Evolutionary conservation across 176 grass and related monocot genomes (phyloP), one percentile per base, ranked within the genome.

Genomic region (Ensete glaucum): DNA sequence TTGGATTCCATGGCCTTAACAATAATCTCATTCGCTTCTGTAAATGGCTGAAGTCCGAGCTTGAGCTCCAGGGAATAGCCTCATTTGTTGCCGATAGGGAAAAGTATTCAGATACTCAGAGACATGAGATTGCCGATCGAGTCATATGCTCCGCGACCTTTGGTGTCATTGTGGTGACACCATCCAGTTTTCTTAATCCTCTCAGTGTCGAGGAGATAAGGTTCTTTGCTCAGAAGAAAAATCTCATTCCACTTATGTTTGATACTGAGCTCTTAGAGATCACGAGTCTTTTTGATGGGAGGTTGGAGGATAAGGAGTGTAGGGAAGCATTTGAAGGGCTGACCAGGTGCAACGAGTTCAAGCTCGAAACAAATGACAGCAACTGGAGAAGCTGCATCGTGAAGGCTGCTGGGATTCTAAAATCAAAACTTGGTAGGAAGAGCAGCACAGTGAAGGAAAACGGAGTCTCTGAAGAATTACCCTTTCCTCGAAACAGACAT

Each of bases 171-270:
- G 96, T 88, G 10, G 82, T 95, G 71, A 95, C 88, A 8, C 81
- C 88, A 64, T 94, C 86, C 23, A 99, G 91, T 54, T 91, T 99
- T 81, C 80, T 95, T 64, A 99, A 91, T 63, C 84, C 84, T 1
- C 89, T 86, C 74, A 99, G 96, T 77, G 80, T 91, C 20, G 96
- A 99, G 81, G 96, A 99, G 82, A 91, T 99, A 52, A 87, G 88
- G 27, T 94, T 99, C 76, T 99, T 95, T 79, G 85, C 86, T 75
- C 96, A 99, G 82, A 99, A 99, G 88, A 99, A 99, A 81, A 99
- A 95, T 75, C 75, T 99, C 43, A 81, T 99, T 53, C 91, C 96
- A 10, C 80, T 99, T 64, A 49, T 99, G 64, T 99, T 87, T 9
- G 91, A 95, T 72, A 88, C 88, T 0, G 91, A 95, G 2, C 78